Evolutionary conservation across 768 basidiomycete species (phyloP).

Genomic region (Hypholoma fasciculare): DNA sequence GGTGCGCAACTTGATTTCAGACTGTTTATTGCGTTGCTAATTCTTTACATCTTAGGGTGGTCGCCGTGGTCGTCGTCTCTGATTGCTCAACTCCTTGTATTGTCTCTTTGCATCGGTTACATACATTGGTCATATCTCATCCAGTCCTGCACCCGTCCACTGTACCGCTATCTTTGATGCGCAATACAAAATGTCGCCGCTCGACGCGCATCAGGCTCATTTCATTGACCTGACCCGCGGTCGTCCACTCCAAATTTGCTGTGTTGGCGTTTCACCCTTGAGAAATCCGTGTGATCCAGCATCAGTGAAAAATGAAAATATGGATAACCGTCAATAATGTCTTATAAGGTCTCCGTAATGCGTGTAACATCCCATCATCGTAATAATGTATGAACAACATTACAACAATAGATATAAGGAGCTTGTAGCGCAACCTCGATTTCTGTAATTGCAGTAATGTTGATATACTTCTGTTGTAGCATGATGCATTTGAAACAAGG

Average conservation of each 20-base stretch:
- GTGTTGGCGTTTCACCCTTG: constrained; percentile 24
- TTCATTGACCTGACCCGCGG: constrained; percentile 71
- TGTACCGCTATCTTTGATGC: constrained; percentile 28
- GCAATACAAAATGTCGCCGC: constrained; percentile 70
- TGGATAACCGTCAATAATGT: too few species aligned
- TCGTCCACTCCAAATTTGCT: constrained; percentile 44
- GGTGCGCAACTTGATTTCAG: constrained; percentile 43
- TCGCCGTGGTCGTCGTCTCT: constrained; percentile 98
- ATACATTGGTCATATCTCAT: constrained; percentile 18
- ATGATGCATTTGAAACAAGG: too few species aligned
- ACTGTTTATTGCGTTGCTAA: background rate
- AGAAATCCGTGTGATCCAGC: background rate
- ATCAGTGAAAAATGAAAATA: too few species aligned
- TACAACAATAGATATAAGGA: too few species aligned
- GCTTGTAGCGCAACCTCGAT: too few species aligned
- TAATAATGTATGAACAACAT: too few species aligned
- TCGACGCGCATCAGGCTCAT: constrained; percentile 79
- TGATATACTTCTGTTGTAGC: too few species aligned
- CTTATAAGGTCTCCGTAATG: too few species aligned
- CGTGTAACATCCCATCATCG: too few species aligned
- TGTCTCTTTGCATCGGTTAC: constrained; percentile 18
- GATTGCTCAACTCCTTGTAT: constrained; percentile 26
- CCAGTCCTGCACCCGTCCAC: constrained; percentile 14
- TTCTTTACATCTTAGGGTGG: constrained; percentile 68
- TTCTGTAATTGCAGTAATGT: too few species aligned